A percentile compares a stretch with the other conserved stretches of the same genome.
These are phyloP conservation scores for Alternaria sp. DNA, from an alignment of 2,329 filamentous ascomycete species.

Conservation along the genomic window DNA sequence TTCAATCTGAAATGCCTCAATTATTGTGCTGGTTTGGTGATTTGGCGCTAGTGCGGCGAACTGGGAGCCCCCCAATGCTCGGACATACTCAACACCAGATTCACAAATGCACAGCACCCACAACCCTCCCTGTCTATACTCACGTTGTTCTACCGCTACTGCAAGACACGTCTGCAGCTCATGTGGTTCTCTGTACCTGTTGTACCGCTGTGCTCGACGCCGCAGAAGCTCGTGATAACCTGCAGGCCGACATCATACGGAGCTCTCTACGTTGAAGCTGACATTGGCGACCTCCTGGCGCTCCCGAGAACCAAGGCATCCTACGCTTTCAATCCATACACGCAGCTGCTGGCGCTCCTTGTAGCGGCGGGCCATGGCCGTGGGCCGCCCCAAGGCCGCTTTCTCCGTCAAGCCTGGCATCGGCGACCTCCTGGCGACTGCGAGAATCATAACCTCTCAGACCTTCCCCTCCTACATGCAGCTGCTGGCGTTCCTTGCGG, in stretches of 20 bases:
- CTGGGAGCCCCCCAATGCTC: background rate
- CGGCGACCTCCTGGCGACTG: background rate
- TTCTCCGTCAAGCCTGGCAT: background rate
- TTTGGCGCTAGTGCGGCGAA: background rate
- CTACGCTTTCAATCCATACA: background rate
- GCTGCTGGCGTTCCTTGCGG: background rate
- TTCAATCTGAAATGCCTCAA: background rate
- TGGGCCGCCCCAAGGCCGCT: background rate
- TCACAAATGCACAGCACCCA: background rate
- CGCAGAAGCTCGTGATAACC: background rate
- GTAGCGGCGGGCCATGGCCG: no score
- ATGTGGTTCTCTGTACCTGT: background rate
- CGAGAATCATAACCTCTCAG: no score
- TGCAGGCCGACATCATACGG: background rate
- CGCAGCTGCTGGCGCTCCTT: background rate
- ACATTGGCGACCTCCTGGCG: background rate
- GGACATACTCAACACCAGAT: background rate
- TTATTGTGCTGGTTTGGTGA: background rate
- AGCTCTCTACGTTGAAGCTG: background rate
- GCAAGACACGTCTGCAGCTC: background rate
- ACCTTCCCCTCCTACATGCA: no score
- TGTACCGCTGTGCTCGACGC: background rate
- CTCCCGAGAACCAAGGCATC: background rate
- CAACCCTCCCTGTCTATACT: background rate
- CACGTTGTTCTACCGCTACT: background rate